Evolutionary conservation across 768 basidiomycete genomes (phyloP).

Genomic region (Boletus rufocinnamomeus): DNA sequence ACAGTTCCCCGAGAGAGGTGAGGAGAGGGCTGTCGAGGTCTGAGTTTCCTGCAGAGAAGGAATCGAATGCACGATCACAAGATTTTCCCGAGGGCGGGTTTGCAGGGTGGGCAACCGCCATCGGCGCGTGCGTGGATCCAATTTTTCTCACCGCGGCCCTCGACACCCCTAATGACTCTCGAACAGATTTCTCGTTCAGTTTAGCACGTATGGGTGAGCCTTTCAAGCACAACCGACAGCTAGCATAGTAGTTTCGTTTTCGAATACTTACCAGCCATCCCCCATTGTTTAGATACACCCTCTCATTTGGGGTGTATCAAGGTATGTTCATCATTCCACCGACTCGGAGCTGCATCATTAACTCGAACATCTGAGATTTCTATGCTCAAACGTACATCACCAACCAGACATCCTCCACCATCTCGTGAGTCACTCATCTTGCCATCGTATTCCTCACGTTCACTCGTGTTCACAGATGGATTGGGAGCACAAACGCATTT

Average conservation of each 20-base stretch:
- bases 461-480: conserved; percentile 32
- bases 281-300: conserved; percentile 32
- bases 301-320: conserved; percentile 48
- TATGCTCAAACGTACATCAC: conserved; percentile 41
- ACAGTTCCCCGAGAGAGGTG: not conserved
- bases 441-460: not conserved
- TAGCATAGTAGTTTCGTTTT: not conserved
- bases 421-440: conserved; percentile 36
- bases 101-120: conserved; percentile 33
- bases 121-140: conserved; percentile 31
- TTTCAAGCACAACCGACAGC: not conserved
- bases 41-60: not conserved
- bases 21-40: not conserved
- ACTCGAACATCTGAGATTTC: conserved; percentile 33
- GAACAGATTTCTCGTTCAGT: conserved; percentile 40
- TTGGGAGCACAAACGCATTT: conserved; percentile 53
- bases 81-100: conserved; percentile 33
- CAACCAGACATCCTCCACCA: conserved; percentile 38
- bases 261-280: not conserved
- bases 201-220: conserved; percentile 40
- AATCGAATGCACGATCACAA: not conserved
- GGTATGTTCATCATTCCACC: conserved; percentile 22
- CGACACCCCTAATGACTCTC: not conserved
- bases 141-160: not conserved
- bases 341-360: not conserved